Percentiles rank a stretch among this genome's conserved stretches.
Evolutionary conservation across 2,329 filamentous ascomycete species (phyloP).

Genomic region (Cordyceps fumosorosea): DNA sequence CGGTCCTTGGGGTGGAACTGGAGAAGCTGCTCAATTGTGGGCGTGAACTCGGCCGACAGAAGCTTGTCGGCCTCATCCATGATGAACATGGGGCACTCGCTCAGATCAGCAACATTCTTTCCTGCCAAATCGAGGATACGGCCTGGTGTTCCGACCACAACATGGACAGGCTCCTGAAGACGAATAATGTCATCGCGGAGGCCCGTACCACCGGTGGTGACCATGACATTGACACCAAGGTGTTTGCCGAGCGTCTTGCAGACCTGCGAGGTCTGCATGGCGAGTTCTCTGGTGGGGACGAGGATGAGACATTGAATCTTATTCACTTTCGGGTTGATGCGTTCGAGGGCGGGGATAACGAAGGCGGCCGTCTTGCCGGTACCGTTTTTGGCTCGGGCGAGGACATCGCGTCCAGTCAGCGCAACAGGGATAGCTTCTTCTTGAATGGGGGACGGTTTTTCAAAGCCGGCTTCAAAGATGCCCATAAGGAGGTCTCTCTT

Average conservation of each 20-base stretch:
- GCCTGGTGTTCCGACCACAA: conserved; percentile 94
- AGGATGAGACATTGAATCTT: conserved; percentile 97
- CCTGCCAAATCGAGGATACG: conserved; percentile 93
- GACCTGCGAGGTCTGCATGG: conserved; percentile 96
- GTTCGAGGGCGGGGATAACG: conserved; percentile 89
- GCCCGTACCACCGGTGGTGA: conserved; percentile 92
- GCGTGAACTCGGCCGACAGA: conserved; percentile 91
- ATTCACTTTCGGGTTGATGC: conserved; percentile 91
- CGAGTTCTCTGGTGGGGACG: conserved; percentile 92
- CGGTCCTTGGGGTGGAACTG: conserved; percentile 95
- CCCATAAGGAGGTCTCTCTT: conserved; percentile 97
- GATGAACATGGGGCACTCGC: conserved; percentile 94
- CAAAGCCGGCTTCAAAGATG: conserved; percentile 97
- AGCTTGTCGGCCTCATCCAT: conserved; percentile 99
- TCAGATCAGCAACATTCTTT: conserved; percentile 93
- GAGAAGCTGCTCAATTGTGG: conserved; percentile 91
- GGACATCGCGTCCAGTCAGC: conserved; percentile 87
- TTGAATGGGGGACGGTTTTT: conserved; percentile 98
- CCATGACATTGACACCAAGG: conserved; percentile 97
- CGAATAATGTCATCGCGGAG: conserved; percentile 96
- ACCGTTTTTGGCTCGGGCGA: conserved; percentile 95
- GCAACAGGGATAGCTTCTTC: conserved; percentile 98
- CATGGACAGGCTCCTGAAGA: conserved; percentile 88
- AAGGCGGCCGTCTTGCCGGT: conserved; percentile 98
- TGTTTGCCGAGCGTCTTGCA: conserved; percentile 98